Base-by-base conservation (phyloP, 139 green algal genomes). In the Chlamydomonas sp. region DNA sequence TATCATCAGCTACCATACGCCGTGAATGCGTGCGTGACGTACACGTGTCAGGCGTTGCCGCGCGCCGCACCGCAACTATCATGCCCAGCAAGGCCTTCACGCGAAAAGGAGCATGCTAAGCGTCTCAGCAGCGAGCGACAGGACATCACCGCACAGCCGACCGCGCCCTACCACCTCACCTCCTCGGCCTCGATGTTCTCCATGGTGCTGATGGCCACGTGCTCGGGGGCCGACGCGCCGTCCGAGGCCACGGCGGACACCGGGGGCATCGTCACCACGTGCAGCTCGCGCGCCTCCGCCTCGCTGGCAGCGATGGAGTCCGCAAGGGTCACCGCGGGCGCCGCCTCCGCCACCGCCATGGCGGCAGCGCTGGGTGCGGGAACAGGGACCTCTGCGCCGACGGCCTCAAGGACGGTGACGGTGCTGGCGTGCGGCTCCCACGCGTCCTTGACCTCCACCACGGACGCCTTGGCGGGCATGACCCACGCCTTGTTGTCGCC, bases 121-220 rank as follows among this genome's bases (percentile, higher is more conserved):
- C 31, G 31, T 49, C 31, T 49, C 31, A 49, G 31, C 31, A 49
- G 31, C 31, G 31, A 49, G 31, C 31, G 31, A 49, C 31, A 49
- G 31, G 31, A 49, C 31, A 49, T 49, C 31, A 49, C 31, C 31
- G 31, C 31, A 49, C 31, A 49, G 31, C 31, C 31, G 31, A 49
- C 31, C 31, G 31, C 31, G 31, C 31, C 31, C 10, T 3, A 31
- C 69, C 17, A 61, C 58, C 80, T 77, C 80, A 78, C 68, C 80
- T 78, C 80, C 17, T 62, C 31, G 6, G 68, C 68, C 16, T 77
- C 16, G 7, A 85, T 31, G 80, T 85, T 85, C 68, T 85, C 80
- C 4, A 85, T 68, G 8, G 80, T 85, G 80, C 68, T 85, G 63
- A 76, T 76, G 17, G 59, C 59, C 78, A 67, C 66, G 49, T 16